Base-by-base conservation (phyloP, 2,329 filamentous ascomycete genomes). In the Colletotrichum paranaense region DNA sequence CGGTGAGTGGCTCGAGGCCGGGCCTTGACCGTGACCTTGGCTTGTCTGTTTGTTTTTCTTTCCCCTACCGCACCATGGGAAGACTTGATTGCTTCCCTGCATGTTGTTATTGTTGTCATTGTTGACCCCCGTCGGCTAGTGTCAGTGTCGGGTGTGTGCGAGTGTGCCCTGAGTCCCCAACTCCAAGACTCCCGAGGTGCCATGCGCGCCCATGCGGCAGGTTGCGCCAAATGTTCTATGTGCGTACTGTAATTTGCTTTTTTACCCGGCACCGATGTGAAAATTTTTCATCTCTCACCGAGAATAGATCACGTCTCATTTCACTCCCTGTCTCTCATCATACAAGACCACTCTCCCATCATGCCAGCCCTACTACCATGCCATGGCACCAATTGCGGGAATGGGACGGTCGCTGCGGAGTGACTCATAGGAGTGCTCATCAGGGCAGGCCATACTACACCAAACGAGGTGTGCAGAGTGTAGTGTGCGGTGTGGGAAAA, bases 221-320 rank as follows among this genome's bases (percentile, higher is more conserved):
- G 62, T 71, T 64, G 58, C 64, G 62, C 52, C 52, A 68, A 74
- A 59, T 42, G 35, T 66, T 65, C 32, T 28, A 30, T 32, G 49
- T 66, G 28, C 53, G 55, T 42, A 38, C 30, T 60, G 49, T 57
- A 73, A 74, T 71, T 74, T 75, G 66, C 71, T 74, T 74, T 74
- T 75, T 67, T 60, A 26, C 52, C 46, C 7, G 57, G 72, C 59
- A 46, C 67, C 53, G 62, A 57, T n/a, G 35, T 66, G 62, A 74
- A 74, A 74, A 75, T 1, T 64, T 74, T 75, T 75, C 66, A 53
- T 66, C 55, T 30, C 67, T 74, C 71, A 71, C 66, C 71, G 66
- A 71, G 62, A 42, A 62, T 26, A 49, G 64, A 62, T 35, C 52
- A 38, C 56, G 28, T 68, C 63, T 64, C 64, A 70, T 74, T 59